These are phyloP conservation scores for Backusella mclennaniae DNA, from an alignment of 192 early-diverging fungal genomes.

Conservation along the genomic window DNA sequence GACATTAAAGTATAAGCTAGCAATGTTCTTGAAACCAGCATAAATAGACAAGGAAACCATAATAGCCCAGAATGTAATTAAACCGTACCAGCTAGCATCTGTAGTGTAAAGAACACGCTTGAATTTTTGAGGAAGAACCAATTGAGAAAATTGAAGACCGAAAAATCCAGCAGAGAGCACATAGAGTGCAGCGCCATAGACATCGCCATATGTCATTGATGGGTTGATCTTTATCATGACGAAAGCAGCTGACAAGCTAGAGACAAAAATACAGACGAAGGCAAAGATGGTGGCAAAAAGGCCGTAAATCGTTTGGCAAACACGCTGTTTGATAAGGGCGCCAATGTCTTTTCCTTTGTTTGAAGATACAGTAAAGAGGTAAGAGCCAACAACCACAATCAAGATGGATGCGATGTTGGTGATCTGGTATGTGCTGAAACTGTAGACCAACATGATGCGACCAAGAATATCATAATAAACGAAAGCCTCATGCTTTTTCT, in stretches of 20 bases:
- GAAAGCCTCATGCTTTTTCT: slow-evolving; percentile 30
- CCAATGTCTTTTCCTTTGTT: background rate
- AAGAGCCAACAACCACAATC: slow-evolving; percentile 21
- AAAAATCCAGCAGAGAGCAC: background rate
- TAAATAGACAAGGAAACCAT: slow-evolving; percentile 31
- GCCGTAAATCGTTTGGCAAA: background rate
- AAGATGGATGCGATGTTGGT: slow-evolving; percentile 22
- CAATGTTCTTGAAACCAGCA: slow-evolving; percentile 22
- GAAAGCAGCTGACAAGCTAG: background rate
- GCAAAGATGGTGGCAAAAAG: background rate
- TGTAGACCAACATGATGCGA: slow-evolving; percentile 40
- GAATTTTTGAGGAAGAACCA: background rate
- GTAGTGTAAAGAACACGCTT: background rate
- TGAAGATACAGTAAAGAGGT: background rate
- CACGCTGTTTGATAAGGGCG: background rate
- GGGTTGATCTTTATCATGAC: slow-evolving; percentile 6
- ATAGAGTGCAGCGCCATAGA: slow-evolving; percentile 7
- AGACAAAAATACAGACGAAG: background rate
- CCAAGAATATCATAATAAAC: slow-evolving; percentile 53
- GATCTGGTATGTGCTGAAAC: slow-evolving; percentile 22
- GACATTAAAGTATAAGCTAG: slow-evolving; percentile 38
- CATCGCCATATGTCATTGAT: slow-evolving; percentile 16
- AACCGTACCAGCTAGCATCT: slow-evolving; percentile 21
- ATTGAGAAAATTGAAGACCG: slow-evolving; percentile 8
- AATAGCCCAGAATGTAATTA: slow-evolving; percentile 43